Evolutionary conservation across 2,329 filamentous ascomycete genomes (phyloP), one percentile per base, ranked within the genome.

Genomic region (Aaosphaeria pasadenensis): DNA sequence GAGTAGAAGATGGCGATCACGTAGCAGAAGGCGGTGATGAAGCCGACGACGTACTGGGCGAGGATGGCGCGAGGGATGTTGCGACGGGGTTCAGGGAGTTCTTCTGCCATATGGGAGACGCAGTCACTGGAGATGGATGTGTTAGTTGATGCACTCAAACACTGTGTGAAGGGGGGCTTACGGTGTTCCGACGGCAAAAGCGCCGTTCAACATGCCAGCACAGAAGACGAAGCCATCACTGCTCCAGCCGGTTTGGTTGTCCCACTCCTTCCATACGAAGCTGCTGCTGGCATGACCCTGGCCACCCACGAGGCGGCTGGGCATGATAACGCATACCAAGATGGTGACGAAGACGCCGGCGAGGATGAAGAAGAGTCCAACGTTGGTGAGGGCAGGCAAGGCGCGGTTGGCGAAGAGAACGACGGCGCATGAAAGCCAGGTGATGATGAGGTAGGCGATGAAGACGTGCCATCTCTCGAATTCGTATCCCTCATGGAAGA

Each of bases 151-250:
- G 11, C 3, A 11, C 1, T 24, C 13, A 24, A 13, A 7, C 38
- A 32, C 11, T 40, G 39, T 6, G 30, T 9, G 29, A 6, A 56
- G 42, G 31, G 5, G 30, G 6, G 57, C 63, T 52, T 55, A 66
- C 7, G 84, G 81, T 1, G 82, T 81, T 5, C 85, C 86, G 7
- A 88, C 80, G 40, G 81, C 80, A 61, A 82, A 89, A 3, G 85
- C 85, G 7, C 84, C 86, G 57, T 89, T 89, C 28, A 87, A 73
- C 64, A 87, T 84, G 13, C 84, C 84, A 1, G 80, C 71, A 29
- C 86, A 70, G 53, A 87, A 87, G 2, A 83, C 82, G n/a, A 87
- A 79, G 11, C 82, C 82, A 40, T 81, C 73, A 45, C 72, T 77
- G 1, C 53, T 55, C 54, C 71, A 78, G 1, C 76, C 75, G 0